These are phyloP conservation scores for Telopea speciosissima DNA, from an alignment of 177 flowering plant genomes.

Conservation along the genomic window DNA sequence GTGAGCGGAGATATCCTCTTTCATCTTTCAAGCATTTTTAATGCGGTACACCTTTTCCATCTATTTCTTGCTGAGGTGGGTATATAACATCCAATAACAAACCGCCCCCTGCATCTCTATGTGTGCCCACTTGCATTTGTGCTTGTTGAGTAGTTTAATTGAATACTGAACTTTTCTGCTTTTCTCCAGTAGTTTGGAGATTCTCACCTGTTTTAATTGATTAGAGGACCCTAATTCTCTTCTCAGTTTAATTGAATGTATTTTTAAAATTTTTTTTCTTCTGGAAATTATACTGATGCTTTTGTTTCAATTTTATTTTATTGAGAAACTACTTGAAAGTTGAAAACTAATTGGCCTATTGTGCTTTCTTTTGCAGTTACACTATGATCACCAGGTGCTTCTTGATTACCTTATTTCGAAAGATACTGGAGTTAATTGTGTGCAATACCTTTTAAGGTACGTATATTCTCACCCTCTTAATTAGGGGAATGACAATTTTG, in stretches of 20 bases:
- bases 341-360: neutral
- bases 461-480: neutral
- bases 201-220: too few species aligned
- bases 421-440: conserved; percentile 65
- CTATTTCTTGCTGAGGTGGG: conserved; percentile 75
- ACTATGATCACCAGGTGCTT: conserved; percentile 85
- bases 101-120: too few species aligned
- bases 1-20: conserved; percentile 28
- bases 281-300: neutral
- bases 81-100: neutral
- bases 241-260: neutral
- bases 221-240: too few species aligned
- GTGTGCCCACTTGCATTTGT: too few species aligned
- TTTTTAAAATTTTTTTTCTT: too few species aligned
- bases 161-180: neutral
- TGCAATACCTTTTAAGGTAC: conserved; percentile 77
- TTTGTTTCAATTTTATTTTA: neutral
- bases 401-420: conserved; percentile 96
- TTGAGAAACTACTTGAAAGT: neutral
- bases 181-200: too few species aligned
- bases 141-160: neutral
- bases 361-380: conserved; percentile 48
- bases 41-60: conserved; percentile 63
- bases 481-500: neutral
- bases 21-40: conserved; percentile 50